A percentile compares a stretch with the other conserved stretches of the same genome.
Evolutionary conservation across 805 yeast genomes (phyloP).

Genomic region (Ogataea kodamae): DNA sequence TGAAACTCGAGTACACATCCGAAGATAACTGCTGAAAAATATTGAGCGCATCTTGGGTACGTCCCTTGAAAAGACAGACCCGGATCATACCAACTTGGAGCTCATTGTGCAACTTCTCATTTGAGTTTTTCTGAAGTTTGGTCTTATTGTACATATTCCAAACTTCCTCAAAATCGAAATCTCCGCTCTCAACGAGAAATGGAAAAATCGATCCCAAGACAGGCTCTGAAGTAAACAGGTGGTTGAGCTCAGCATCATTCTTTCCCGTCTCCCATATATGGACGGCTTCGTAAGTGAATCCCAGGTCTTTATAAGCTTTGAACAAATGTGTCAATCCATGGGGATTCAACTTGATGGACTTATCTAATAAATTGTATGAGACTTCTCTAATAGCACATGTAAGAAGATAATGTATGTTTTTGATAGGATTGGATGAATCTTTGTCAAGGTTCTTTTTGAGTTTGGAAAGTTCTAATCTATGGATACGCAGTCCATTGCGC

Average conservation of each 20-base stretch:
- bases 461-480: conserved; percentile 51
- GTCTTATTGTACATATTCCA: conserved; percentile 48
- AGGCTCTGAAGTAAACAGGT: conserved; percentile 55
- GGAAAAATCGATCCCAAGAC: conserved; percentile 70
- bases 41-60: conserved; percentile 61
- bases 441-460: conserved; percentile 58
- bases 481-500: conserved; percentile 54
- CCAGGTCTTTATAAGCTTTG: conserved; percentile 58
- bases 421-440: conserved; percentile 53
- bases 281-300: conserved; percentile 60
- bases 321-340: conserved; percentile 56
- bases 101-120: conserved; percentile 38
- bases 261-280: conserved; percentile 68
- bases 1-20: conserved; percentile 39
- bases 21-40: conserved; percentile 59
- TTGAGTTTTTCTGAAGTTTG: conserved; percentile 31
- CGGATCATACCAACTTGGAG: conserved; percentile 70
- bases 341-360: conserved; percentile 42
- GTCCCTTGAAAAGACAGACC: conserved; percentile 63
- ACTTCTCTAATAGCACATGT: conserved; percentile 50
- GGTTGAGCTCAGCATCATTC: conserved; percentile 38
- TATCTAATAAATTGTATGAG: conserved; percentile 46
- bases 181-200: conserved; percentile 57
- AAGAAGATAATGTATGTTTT: conserved; percentile 48
- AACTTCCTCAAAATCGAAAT: conserved; percentile 58